Base-by-base conservation (phyloP, 768 basidiomycete species). In the Gyrodon lividus region DNA sequence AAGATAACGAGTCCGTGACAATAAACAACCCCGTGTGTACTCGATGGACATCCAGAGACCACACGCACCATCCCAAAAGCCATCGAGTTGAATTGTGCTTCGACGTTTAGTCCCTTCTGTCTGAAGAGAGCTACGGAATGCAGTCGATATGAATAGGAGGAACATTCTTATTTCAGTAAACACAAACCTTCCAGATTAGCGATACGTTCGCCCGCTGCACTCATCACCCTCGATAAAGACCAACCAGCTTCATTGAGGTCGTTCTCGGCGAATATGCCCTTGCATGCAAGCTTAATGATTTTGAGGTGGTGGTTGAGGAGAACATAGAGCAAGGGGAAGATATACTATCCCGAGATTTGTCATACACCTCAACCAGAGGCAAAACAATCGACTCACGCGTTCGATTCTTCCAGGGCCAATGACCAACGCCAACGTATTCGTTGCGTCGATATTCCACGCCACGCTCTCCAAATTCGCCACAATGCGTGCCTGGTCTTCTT, bases 261-360 rank as follows among this genome's bases (percentile, higher is more conserved):
- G 43, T 65, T 59, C 7, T 58, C 54, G n/a, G 70, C 57, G 0
- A 72, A 35, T 3, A 69, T 48, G 2, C 57, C 56, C 10, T 35
- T 65, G 20, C 57, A 55, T 6, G 62, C 63, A 5, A 69, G 48
- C 19, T 62, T 59, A 31, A 75, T 57, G 22, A 71, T 66, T 35
- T 68, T 59, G 24, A 71, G 57, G 57, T 74, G 69, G 26, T 69
- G 62, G 38, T 64, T 58, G 20, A 72, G 52, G 0, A 73, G 57
- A 0, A 75, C 61, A 46, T 68, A 69, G 1, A 74, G 48, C n/a
- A 74, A 55, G 0, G 72, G 71, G 3, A 72, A 59, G 8, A 73
- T 38, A 46, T 66, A 67, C 72, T 74, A 16, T 33, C 28, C 14
- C 35, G 59, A 26, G 20, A 9, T n/a, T 8, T 31, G 20, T 30